Base-by-base conservation (phyloP, 768 basidiomycete species). In the Tricholoma furcatifolium region DNA sequence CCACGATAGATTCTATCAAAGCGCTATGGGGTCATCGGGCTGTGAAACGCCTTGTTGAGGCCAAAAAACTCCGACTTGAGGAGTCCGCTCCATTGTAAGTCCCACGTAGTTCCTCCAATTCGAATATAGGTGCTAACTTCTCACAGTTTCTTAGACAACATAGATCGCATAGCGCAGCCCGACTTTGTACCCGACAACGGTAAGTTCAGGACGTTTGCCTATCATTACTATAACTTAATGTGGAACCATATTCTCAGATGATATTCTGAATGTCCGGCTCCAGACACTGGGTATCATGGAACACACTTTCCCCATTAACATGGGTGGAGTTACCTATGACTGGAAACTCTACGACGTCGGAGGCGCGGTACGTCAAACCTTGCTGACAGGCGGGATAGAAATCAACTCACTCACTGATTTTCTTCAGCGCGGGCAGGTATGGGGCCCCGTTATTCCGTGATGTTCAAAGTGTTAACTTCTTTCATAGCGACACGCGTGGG, bases 341-440 rank as follows among this genome's bases (percentile, higher is more conserved):
- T 92, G 90, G 89, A 80, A 83, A 52, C 72, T 92, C 50, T 93
- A 87, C 64, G 91, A 93, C 65, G 90, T 93, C 34, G 89, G 90
- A 36, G 91, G 91, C 42, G 86, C 87, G 47, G 86, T 91, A 63
- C 65, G 87, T 76, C 42, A 42, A 49, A 58, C 47, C 15, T 17
- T 47, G 23, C 47, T 34, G 41, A 54, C 42, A 23, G 35, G 27
- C 58, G 40, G 52, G 51, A 35, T n/a, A 20, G 24, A 47, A 18
- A 57, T 24, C 52, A 39, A 31, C 24, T 42, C 30, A 47, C 34
- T 18, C 41, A 43, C 47, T 18, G 32, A 48, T 38, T 6, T 41
- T n/a, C 27, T 27, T 10, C 64, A 86, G 84, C 77, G 83, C 44
- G 82, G 83, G 24, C 83, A 85, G 77, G 84, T 76, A 69, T 67